phyloP scores from a whole-genome alignment of 1,284 basidiomycete species.

The Schizopora paradoxa region DNA sequence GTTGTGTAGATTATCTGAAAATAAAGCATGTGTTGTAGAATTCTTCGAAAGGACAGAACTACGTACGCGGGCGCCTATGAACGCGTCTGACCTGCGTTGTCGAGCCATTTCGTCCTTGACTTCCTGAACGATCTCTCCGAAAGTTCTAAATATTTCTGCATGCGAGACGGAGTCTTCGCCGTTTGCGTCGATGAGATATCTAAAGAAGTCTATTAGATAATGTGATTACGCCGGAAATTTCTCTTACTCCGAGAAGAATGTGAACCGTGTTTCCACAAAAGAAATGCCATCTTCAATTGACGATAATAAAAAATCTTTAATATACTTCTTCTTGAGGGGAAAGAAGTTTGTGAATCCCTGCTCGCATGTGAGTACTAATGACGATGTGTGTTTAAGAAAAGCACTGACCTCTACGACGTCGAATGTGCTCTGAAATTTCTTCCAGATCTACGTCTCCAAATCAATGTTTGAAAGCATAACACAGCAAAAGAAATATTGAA shows the following conservation, averaged over 20 bases:
- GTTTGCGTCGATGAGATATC: slow-evolving; percentile 47
- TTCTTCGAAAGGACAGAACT: too few species aligned
- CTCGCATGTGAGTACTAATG: background rate
- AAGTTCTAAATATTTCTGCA: slow-evolving; percentile 53
- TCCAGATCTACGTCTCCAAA: slow-evolving; percentile 58
- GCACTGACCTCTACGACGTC: slow-evolving; percentile 39
- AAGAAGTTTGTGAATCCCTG: slow-evolving; percentile 43
- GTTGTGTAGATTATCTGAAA: slow-evolving; percentile 66
- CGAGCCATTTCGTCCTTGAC: slow-evolving; percentile 47
- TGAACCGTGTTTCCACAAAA: slow-evolving; percentile 67
- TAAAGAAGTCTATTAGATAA: slow-evolving; percentile 13
- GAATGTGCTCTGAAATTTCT: slow-evolving; percentile 58
- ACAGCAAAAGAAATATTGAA: slow-evolving; percentile 3
- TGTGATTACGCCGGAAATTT: too few species aligned
- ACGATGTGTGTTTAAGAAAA: background rate
- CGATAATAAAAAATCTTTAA: slow-evolving; percentile 55
- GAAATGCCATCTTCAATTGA: slow-evolving; percentile 69
- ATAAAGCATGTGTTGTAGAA: too few species aligned
- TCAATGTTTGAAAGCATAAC: too few species aligned
- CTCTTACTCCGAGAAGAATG: slow-evolving; percentile 53
- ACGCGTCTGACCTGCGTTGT: slow-evolving; percentile 51
- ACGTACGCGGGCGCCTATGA: slow-evolving; percentile 58
- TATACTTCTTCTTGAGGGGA: slow-evolving; percentile 54
- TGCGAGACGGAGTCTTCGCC: slow-evolving; percentile 56
- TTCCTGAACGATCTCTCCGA: slow-evolving; percentile 49